Percentiles rank a stretch among this genome's conserved stretches.
Conservation (phyloP, 2,329 filamentous ascomycete genomes). For the Microcera coccophila region DNA sequence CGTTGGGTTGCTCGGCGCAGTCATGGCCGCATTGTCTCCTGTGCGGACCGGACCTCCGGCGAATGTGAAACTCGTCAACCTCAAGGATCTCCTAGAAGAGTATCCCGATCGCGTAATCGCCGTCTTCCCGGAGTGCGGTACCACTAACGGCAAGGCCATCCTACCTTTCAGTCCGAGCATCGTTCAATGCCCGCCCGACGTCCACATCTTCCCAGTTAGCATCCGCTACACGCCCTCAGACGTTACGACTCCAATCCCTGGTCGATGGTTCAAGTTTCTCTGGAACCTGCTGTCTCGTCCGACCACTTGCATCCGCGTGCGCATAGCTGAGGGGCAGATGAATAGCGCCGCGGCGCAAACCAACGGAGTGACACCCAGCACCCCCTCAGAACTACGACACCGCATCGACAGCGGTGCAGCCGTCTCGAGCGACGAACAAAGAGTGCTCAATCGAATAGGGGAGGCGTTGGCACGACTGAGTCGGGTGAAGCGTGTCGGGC, state of each 20-base stretch:
- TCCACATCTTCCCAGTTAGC: conserved; percentile 85
- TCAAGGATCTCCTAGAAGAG: conserved; percentile 59
- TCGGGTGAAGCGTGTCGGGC: conserved; percentile 79
- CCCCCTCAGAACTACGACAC: conserved; percentile 25
- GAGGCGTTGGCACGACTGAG: conserved; percentile 85
- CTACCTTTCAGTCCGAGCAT: conserved; percentile 78
- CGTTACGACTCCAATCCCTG: conserved; percentile 84
- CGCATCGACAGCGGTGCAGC: conserved; percentile 31
- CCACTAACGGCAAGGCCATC: conserved; percentile 89
- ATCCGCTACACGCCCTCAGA: conserved; percentile 85
- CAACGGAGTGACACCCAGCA: conserved; percentile 31
- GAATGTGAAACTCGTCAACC: conserved; percentile 52
- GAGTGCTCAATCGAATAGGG: conserved; percentile 71
- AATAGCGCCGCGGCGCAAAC: conserved; percentile 43
- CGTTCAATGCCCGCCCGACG: conserved; percentile 59
- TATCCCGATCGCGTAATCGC: conserved; percentile 75
- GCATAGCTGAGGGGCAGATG: conserved; percentile 73
- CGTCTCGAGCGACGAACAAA: conserved; percentile 57
- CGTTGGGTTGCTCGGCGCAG: conserved; percentile 72
- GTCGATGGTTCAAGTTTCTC: conserved; percentile 66
- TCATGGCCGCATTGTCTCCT: conserved; percentile 65
- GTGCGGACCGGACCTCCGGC: conserved; percentile 47
- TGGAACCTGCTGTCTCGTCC: conserved; percentile 83
- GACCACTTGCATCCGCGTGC: conserved; percentile 84
- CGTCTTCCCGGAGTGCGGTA: conserved; percentile 90